Base-by-base conservation (phyloP, 1,139 yeast genomes). In the Diutina pseudorugosa region DNA sequence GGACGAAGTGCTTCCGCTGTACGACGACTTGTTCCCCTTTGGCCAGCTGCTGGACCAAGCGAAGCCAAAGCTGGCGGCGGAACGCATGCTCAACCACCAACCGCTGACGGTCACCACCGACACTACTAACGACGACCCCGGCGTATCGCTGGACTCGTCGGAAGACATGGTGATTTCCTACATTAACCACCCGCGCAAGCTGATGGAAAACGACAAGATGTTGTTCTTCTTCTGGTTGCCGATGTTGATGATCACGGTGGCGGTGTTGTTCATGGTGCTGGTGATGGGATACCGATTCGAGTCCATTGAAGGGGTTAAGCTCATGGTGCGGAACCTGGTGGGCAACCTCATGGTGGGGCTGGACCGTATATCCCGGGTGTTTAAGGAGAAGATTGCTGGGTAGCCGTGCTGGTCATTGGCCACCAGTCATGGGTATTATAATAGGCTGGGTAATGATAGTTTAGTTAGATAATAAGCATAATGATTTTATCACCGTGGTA, bases 141-240 rank as follows among this genome's bases (percentile, higher is more conserved):
- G 65, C 9, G 62, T 66, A 18, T 62, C 70, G 41, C 74, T 79
- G 19, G 83, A 80, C 56, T 77, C 76, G 40, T 66, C 79, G 2
- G 79, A 76, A 55, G 80, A 76, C 55, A 70, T 79, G 65, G 76
- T 80, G 42, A 71, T 77, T 51, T 70, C 79, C 27, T 79, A 78
- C 60, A 76, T 80, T 59, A 76, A 78, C 61, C 81, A 79, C 61
- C 76, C 77, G 7, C 70, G 83, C 51, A 84, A 83, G 63, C 78
- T 83, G 41, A 81, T 86, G 57, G 82, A 80, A 60, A 85, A 89
- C 61, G 98, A 90, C 65, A 85, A 82, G 61, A 85, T 89, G 89
- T 72, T 90, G 60, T 70, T 89, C 55, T 86, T 89, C 63, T 90
- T 90, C 75, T 90, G 98, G 98, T 67, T 85, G 56, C 94, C 94